Evolutionary conservation across 2,329 filamentous ascomycete genomes (phyloP).

Genomic region (Claviceps africana): DNA sequence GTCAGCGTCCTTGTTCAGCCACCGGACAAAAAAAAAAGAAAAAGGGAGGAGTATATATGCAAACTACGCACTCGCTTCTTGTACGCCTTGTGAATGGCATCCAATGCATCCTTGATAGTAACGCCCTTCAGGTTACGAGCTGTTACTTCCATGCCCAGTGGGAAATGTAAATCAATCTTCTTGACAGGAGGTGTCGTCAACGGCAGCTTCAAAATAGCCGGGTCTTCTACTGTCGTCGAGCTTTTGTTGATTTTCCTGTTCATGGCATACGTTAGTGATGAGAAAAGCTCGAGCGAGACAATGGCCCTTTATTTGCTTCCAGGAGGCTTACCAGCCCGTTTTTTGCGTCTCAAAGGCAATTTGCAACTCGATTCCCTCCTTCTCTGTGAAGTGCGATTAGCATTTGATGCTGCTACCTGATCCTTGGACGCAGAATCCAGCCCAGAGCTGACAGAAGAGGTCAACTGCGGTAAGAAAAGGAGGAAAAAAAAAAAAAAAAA

Average conservation of each 20-base stretch:
- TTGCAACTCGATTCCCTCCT: slow-evolving; percentile 54
- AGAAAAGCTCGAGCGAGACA: neutral
- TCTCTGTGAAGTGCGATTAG: slow-evolving; percentile 37
- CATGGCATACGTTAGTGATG: neutral
- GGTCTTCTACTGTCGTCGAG: slow-evolving; percentile 63
- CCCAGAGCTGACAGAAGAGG: neutral
- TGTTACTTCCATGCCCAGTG: slow-evolving; percentile 71
- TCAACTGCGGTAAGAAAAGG: too few relatives aligned
- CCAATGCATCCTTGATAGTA: slow-evolving; percentile 91
- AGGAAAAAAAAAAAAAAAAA: neutral
- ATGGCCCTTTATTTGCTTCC: too few relatives aligned
- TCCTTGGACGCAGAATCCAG: neutral
- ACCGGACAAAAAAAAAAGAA: too few relatives aligned
- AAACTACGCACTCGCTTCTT: slow-evolving; percentile 73
- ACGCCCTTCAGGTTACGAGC: slow-evolving; percentile 88
- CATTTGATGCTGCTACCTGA: neutral
- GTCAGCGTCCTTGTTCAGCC: neutral
- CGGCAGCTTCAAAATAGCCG: slow-evolving; percentile 65
- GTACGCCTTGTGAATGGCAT: slow-evolving; percentile 90
- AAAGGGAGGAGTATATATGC: too few relatives aligned
- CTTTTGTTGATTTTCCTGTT: slow-evolving; percentile 88
- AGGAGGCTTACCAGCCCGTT: slow-evolving; percentile 61
- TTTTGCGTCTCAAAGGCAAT: slow-evolving; percentile 74
- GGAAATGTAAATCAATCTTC: slow-evolving; percentile 89
- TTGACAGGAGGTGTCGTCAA: slow-evolving; percentile 75